Conservation (phyloP, 2,329 filamentous ascomycete species). For the Metarhizium humberi region DNA sequence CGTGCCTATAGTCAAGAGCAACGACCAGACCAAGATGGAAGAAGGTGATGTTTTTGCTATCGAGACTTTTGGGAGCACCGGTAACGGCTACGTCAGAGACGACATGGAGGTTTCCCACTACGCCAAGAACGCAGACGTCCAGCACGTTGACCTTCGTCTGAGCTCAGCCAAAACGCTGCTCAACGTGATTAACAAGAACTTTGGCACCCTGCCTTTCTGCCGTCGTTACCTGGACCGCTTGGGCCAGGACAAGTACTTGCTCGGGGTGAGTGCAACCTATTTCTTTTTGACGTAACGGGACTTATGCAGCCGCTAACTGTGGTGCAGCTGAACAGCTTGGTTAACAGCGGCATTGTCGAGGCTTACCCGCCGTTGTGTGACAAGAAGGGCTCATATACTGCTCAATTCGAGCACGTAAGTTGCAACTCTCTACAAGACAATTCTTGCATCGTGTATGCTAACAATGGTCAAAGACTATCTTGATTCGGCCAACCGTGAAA, state of each 20-base stretch:
- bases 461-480: constrained; percentile 48
- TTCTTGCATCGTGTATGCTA: constrained; percentile 2
- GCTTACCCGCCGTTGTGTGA: constrained; percentile 84
- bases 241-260: constrained; percentile 89
- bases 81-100: constrained; percentile 78
- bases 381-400: constrained; percentile 89
- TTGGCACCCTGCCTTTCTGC: constrained; percentile 86
- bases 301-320: neutral
- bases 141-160: constrained; percentile 66
- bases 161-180: constrained; percentile 78
- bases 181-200: constrained; percentile 91
- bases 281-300: constrained; percentile 5
- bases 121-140: constrained; percentile 62
- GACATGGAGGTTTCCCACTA: constrained; percentile 91
- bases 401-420: constrained; percentile 89
- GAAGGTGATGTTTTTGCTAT: constrained; percentile 93
- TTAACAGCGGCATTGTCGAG: constrained; percentile 75
- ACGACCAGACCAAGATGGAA: constrained; percentile 92
- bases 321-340: constrained; percentile 70
- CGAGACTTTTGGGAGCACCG: constrained; percentile 91
- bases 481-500: constrained; percentile 72
- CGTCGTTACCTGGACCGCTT: constrained; percentile 83
- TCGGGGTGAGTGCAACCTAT: constrained; percentile 53
- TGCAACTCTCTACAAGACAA: neutral
- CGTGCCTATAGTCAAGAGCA: constrained; percentile 85